These are phyloP conservation scores for Melaleuca quinquenervia DNA, from an alignment of 345 rosid species.

Conservation along the genomic window DNA sequence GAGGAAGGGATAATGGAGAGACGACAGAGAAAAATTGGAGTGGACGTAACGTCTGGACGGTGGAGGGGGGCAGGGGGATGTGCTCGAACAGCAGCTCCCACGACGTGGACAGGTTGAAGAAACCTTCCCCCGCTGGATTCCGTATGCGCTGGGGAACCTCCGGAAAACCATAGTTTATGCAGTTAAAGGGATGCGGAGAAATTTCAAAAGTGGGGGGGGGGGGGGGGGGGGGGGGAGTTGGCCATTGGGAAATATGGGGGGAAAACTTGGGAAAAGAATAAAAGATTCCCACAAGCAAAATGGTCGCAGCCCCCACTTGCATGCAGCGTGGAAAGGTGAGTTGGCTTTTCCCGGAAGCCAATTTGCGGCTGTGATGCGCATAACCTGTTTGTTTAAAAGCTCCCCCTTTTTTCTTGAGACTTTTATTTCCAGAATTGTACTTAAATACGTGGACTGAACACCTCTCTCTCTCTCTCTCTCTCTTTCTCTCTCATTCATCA, in stretches of 20 bases:
- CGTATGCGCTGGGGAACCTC: neutral
- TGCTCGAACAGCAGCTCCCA: neutral
- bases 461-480: neutral
- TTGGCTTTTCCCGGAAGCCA: neutral
- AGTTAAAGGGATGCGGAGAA: neutral
- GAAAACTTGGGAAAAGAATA: neutral
- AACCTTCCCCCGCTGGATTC: neutral
- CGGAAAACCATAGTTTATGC: neutral
- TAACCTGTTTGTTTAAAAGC: neutral
- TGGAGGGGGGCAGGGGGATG: neutral
- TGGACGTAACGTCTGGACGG: neutral
- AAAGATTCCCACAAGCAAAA: neutral
- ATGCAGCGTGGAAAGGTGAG: neutral
- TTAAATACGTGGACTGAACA: neutral
- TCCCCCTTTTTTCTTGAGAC: neutral
- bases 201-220: no score
- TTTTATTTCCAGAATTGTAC: neutral
- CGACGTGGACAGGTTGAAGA: neutral
- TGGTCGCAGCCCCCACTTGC: neutral
- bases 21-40: neutral
- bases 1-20: neutral
- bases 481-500: neutral
- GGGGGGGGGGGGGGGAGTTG: neutral
- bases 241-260: neutral
- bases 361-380: neutral